Base-by-base conservation (phyloP, 495 filamentous ascomycete species). In the Xylaria nigripes region DNA sequence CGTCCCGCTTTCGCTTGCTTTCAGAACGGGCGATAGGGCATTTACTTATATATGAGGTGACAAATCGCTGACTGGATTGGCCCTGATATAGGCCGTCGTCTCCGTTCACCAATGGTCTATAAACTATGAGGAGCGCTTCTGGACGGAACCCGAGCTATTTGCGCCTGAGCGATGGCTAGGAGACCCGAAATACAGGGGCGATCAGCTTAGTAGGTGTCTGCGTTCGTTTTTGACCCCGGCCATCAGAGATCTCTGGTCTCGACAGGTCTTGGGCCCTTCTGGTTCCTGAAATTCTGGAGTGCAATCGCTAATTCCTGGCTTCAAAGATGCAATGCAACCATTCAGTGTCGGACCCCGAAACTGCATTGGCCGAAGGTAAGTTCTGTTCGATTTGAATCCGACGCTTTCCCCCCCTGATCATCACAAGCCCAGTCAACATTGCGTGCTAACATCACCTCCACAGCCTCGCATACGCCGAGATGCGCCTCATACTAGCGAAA, bases 321-420 rank as follows among this genome's bases (percentile, higher is more conserved):
- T 15, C 5, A 19, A 15, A 21, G 66, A 68, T 21, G 72, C 70
- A 1, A 60, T n/a, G n/a, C n/a, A n/a, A n/a, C n/a, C n/a, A n/a
- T n/a, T n/a, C n/a, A n/a, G n/a, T n/a, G n/a, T n/a, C 75, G 19
- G 81, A 0, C 77, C 75, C 13, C 59, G 81, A 24, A 77, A 79
- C 55, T 84, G 80, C 51, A 66, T 82, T 44, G 81, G 80, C 9
- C 65, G 68, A 56, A 77, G 75, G 79, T 82, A 63, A 63, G 78
- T 74, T 24, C 13, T 29, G n/a, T n/a, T n/a, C n/a, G n/a, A n/a
- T n/a, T n/a, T n/a, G n/a, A n/a, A n/a, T n/a, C n/a, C n/a, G n/a
- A n/a, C n/a, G n/a, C n/a, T n/a, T n/a, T n/a, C n/a, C n/a, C n/a
- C n/a, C n/a, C n/a, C n/a, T n/a, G n/a, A n/a, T n/a, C n/a, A n/a